Conservation (phyloP, 106 monocot species). For the Platanthera guangdongensis region DNA sequence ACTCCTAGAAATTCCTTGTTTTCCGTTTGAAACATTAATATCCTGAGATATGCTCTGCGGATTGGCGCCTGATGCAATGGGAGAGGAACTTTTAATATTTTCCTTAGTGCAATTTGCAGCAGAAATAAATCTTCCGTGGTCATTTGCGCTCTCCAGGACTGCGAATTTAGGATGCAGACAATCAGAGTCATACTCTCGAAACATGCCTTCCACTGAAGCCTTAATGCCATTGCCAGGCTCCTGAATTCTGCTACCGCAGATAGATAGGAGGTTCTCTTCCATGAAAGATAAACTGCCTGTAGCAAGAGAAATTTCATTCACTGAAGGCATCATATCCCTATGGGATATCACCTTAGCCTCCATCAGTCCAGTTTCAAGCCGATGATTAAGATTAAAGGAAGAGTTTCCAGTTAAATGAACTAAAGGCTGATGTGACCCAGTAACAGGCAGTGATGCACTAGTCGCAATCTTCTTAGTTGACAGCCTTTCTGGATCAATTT, state of each 20-base stretch:
- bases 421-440: neutral
- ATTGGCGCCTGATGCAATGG: neutral
- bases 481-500: conserved; percentile 3
- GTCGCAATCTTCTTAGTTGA: conserved; percentile 7
- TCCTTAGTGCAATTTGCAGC: conserved; percentile 4
- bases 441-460: neutral
- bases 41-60: neutral
- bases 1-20: neutral
- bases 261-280: conserved; percentile 17
- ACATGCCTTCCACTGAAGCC: neutral
- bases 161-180: conserved; percentile 6
- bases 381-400: neutral
- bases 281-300: conserved; percentile 5
- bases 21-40: neutral
- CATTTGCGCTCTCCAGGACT: conserved; percentile 10
- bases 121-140: conserved; percentile 6
- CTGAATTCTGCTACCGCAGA: neutral
- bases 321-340: neutral
- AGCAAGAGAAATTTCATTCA: conserved; percentile 2
- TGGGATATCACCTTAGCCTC: conserved; percentile 5
- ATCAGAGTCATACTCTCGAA: conserved; percentile 1
- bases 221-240: conserved; percentile 7
- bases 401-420: conserved; percentile 3
- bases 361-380: conserved; percentile 8
- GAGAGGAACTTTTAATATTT: neutral